Base-by-base conservation (phyloP, 345 rosid genomes). In the Gynandropsis gynandra region DNA sequence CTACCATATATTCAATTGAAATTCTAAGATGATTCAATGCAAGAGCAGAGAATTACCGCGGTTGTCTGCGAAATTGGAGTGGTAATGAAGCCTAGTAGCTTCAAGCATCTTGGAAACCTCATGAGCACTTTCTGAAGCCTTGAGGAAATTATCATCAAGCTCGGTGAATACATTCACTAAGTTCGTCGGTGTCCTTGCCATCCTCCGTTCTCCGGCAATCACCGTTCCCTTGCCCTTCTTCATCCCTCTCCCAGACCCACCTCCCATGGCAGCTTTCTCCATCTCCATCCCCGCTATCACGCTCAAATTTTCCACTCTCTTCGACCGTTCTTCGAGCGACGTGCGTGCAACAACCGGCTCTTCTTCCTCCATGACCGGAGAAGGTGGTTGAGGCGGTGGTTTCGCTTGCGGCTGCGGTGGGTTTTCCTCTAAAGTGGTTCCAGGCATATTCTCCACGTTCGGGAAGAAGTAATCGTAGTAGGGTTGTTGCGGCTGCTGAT, bases 91-190 rank as follows among this genome's bases (percentile, higher is more conserved):
- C 45, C 86, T 60, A 3, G 86, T 74, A 33, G 89, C 95, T 76
- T 85, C 89, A 61, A 85, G 37, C 84, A 85, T 72, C 76, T 75
- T 85, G 2, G 84, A 79, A 56, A 85, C 89, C 45, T 75, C 89
- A 9, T 81, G 80, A 1, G 82, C 84, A 69, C 84, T 75, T 57
- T 85, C 79, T 24, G 29, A 24, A 24, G 29, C 29, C 29, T 24
- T 24, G 2, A 24, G 2, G 29, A 24, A 24, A 56, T 76, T 79
- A 74, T 88, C 88, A 80, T 93, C 97, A 67, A 93, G 74, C 33
- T 81, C 80, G 35, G 13, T 29, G 65, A 88, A 92, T 24, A 88
- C 61, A 61, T 69, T 64, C 45, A 61, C 69, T 72, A 87, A 62
- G 54, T 50, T 82, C 18, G 69, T 4, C 4, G 16, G 42, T 37